phyloP scores from a whole-genome alignment of 1,139 yeast species.

The Blastobotrys capitulatus region DNA sequence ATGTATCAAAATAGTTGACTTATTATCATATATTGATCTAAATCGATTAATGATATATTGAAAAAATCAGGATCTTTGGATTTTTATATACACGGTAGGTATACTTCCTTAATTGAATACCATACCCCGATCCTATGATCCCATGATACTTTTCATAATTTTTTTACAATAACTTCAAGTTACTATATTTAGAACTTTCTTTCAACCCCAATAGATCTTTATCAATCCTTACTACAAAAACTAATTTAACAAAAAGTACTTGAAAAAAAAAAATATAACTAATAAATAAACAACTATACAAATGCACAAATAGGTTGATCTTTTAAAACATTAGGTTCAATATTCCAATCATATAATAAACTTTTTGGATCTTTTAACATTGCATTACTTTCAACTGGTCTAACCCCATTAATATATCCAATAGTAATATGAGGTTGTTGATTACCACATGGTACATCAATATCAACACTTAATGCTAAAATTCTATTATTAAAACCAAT shows the following conservation, averaged over 20 bases:
- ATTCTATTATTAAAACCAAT: constrained; percentile 17
- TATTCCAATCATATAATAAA: constrained; percentile 18
- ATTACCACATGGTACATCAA: constrained; percentile 36
- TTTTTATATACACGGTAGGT: no score
- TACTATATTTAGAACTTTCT: no score
- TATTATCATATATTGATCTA: no score
- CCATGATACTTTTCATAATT: no score
- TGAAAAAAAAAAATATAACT: background rate
- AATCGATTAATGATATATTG: no score
- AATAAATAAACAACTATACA: constrained; percentile 1
- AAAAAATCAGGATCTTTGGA: no score
- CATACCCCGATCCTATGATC: no score
- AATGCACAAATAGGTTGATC: constrained; percentile 18
- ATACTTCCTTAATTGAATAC: no score
- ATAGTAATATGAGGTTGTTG: constrained; percentile 66
- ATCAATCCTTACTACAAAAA: no score
- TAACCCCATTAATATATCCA: constrained; percentile 50
- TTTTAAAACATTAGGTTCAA: constrained; percentile 18
- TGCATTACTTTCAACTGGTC: constrained; percentile 47
- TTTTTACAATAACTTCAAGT: no score
- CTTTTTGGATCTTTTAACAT: constrained; percentile 30
- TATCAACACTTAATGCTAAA: constrained; percentile 51
- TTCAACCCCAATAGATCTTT: no score
- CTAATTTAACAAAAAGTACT: background rate
- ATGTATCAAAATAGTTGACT: no score